A percentile compares a stretch with the other conserved stretches of the same genome.
These are phyloP conservation scores for Phlebopus sp. DNA, from an alignment of 1,284 basidiomycete species.

Conservation along the genomic window DNA sequence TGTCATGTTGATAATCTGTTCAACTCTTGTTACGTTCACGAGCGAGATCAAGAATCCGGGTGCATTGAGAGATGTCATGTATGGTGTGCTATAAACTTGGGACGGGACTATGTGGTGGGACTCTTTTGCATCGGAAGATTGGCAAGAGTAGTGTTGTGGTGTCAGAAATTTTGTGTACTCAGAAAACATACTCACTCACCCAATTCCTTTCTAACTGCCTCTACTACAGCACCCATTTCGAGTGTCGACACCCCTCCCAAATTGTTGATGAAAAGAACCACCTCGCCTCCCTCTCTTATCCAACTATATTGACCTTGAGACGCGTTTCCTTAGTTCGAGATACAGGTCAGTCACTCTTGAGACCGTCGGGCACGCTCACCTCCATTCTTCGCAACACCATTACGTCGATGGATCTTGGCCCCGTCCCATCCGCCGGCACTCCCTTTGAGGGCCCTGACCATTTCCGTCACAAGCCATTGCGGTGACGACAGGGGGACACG, in stretches of 20 bases:
- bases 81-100: conserved; percentile 37
- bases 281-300: conserved; percentile 30
- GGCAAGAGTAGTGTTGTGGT: no score
- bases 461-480: conserved; percentile 35
- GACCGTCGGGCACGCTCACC: not conserved
- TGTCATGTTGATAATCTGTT: conserved; percentile 15
- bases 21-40: conserved; percentile 30
- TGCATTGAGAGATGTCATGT: conserved; percentile 46
- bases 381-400: not conserved
- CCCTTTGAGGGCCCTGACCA: conserved; percentile 35
- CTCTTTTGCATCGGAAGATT: conserved; percentile 1
- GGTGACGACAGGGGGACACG: conserved; percentile 33
- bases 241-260: conserved; percentile 53
- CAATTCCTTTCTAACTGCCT: conserved; percentile 41
- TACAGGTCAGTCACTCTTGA: no score
- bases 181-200: no score
- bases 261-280: conserved; percentile 52
- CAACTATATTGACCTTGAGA: not conserved
- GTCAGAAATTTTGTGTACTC: no score
- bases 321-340: no score
- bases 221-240: conserved; percentile 49
- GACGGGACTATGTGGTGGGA: conserved; percentile 24
- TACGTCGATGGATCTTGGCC: conserved; percentile 4
- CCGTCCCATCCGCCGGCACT: conserved; percentile 18
- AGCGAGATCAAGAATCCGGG: conserved; percentile 45